Base-by-base conservation (phyloP, 768 basidiomycete genomes). In the Termitomyces sp. region DNA sequence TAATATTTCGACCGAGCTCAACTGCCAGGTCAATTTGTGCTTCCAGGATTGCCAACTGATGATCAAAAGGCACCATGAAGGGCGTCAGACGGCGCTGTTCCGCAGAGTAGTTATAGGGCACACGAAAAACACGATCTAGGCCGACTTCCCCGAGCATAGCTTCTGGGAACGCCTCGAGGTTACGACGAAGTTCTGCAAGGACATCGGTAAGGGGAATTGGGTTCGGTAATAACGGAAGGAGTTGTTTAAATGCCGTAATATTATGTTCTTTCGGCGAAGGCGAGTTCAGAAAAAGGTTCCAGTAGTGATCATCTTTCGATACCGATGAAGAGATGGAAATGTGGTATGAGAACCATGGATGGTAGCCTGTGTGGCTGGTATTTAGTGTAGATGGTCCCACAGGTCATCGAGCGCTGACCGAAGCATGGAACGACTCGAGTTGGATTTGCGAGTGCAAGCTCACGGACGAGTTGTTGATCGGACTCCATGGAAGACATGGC, bases 101-200 rank as follows among this genome's bases (percentile, higher is more conserved):
- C 14, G 78, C 74, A 16, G 72, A 72, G 26, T 78, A 81, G 54
- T 83, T 75, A 60, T 79, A 78, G 0, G 92, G 87, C 24, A 96
- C 77, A 30, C 90, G 85, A 64, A 89, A 90, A 16, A 78, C 75
- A 26, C 89, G 84, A 72, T 99, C 96, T 38, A 99, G 72, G 2
- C 96, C 96, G 6, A 98, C 87, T 73, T 99, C 96, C 42, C 96
- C 96, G 1, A 99, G 74, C 84, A 97, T 89, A 12, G 92, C 87
- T 42, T 73, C 66, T 2, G 90, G 84, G 63, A 86, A 86, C 2
- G 69, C 68, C n/a, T 63, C 61, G 16, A 98, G 78, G 67, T 88
- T 81, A 7, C 61, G 58, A 49, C 84, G 82, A 52, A 98, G 70
- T 26, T 84, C 80, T 9, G 67, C 60, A 18, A 96, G 69, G 35